These are phyloP conservation scores for Rhodosporidiobolus odoratus DNA, from an alignment of 768 basidiomycete genomes.

Conservation along the genomic window DNA sequence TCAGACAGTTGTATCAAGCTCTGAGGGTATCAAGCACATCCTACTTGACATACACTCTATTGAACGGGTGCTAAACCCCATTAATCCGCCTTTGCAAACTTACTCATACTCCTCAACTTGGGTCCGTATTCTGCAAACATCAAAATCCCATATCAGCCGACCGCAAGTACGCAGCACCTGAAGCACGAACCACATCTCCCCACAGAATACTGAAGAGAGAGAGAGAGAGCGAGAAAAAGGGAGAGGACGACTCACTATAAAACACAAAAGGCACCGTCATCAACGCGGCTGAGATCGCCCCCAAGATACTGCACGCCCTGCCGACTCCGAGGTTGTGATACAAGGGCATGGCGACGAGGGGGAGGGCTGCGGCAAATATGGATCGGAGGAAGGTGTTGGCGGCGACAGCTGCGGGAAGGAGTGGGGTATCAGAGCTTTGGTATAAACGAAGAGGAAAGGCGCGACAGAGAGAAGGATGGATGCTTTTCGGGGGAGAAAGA, in stretches of 20 bases:
- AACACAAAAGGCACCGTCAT: constrained; percentile 31
- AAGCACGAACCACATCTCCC: background rate
- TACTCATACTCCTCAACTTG: background rate
- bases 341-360: constrained; percentile 45
- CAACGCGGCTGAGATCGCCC: constrained; percentile 23
- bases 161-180: background rate
- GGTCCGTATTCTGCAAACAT: background rate
- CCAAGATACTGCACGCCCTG: constrained; percentile 36
- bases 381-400: constrained; percentile 17
- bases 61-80: background rate
- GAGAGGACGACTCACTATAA: background rate
- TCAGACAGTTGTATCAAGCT: too few relatives aligned
- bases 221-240: background rate
- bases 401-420: constrained; percentile 42
- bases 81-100: background rate
- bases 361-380: constrained; percentile 38
- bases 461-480: too few relatives aligned
- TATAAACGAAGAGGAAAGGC: constrained; percentile 24
- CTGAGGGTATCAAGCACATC: too few relatives aligned
- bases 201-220: too few relatives aligned
- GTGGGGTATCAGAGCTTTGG: constrained; percentile 46
- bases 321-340: constrained; percentile 45
- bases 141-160: too few relatives aligned
- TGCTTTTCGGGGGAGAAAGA: background rate
- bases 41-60: too few relatives aligned